Base-by-base conservation (phyloP, 345 rosid genomes). In the Euphorbia pulcherrima region DNA sequence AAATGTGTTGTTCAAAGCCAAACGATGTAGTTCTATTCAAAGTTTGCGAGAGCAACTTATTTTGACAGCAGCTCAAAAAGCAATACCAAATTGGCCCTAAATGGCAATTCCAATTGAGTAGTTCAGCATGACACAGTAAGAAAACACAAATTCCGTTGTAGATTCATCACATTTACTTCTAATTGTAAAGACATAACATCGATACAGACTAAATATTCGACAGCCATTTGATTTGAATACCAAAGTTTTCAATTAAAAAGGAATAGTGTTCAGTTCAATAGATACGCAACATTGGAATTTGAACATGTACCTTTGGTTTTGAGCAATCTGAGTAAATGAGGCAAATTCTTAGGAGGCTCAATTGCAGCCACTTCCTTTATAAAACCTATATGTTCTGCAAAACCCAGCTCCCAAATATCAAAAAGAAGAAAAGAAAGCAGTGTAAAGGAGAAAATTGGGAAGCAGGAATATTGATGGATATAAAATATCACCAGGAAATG, bases 311-410 rank as follows among this genome's bases (percentile, higher is more conserved):
- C 96, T 86, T 81, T 88, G 53, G 83, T 80, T 69, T 40, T 81
- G 64, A 85, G 90, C 58, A 88, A 77, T 21, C 67, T 82, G 63
- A 85, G 67, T 39, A 87, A 71, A 50, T 86, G 79, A 72, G 75
- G 68, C 81, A 92, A 75, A 78, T 86, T 81, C 78, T 64, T 75
- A 35, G 97, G 96, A 76, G 93, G 88, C 73, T 80, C 75, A 74
- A 83, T 70, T 68, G 79, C 84, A 33, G 88, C 92, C 52, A 89
- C 82, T 12, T 86, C 87, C 75, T 72, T 77, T 70, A 91, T 74
- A 78, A 89, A 89, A 55, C 79, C 71, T 13, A 72, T 47, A 72
- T 88, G 94, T 3, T 84, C 96, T 87, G 79, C 74, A 74, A 33
- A 46, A 52, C 51, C 65, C 48, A 28, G 27, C 26, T 27, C n/a